These are phyloP conservation scores for Cordyceps javanica DNA, from an alignment of 2,329 filamentous ascomycete species.

Conservation along the genomic window DNA sequence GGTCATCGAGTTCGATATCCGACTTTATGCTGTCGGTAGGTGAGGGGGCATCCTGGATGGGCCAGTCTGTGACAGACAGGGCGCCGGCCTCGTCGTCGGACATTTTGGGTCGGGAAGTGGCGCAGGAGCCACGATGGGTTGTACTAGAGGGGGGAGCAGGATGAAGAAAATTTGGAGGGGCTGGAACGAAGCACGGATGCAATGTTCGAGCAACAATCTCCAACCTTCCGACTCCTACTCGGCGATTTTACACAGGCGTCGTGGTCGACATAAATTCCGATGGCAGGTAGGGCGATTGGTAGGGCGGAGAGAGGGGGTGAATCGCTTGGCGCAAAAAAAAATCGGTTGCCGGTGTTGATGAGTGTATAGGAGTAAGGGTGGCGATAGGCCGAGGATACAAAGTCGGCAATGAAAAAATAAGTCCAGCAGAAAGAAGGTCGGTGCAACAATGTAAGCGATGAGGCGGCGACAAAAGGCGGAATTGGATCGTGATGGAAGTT, in stretches of 20 bases:
- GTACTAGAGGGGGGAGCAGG: neutral
- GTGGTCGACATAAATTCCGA: constrained; percentile 6
- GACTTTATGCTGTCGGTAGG: constrained; percentile 39
- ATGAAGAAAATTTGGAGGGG: constrained; percentile 1
- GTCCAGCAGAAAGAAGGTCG: neutral
- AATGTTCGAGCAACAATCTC: neutral
- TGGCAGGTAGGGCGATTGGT: neutral
- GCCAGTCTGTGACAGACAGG: constrained; percentile 30
- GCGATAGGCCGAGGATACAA: neutral
- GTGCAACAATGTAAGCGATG: neutral
- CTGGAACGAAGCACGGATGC: constrained; percentile 1
- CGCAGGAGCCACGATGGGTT: constrained; percentile 13
- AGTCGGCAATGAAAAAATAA: neutral
- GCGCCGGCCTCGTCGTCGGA: constrained; percentile 38
- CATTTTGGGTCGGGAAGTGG: constrained; percentile 27
- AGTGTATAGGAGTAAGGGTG: neutral
- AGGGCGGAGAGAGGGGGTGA: neutral
- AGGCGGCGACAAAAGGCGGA: neutral
- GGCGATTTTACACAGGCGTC: neutral
- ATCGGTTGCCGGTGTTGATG: neutral
- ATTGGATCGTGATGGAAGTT: neutral
- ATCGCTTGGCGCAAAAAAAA: constrained; percentile 2
- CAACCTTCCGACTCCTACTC: constrained; percentile 8
- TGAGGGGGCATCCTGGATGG: constrained; percentile 29
- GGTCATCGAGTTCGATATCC: constrained; percentile 35